Evolutionary conservation across 2,329 filamentous ascomycete genomes (phyloP).

Genomic region (Ophiostoma novo-ulmi): DNA sequence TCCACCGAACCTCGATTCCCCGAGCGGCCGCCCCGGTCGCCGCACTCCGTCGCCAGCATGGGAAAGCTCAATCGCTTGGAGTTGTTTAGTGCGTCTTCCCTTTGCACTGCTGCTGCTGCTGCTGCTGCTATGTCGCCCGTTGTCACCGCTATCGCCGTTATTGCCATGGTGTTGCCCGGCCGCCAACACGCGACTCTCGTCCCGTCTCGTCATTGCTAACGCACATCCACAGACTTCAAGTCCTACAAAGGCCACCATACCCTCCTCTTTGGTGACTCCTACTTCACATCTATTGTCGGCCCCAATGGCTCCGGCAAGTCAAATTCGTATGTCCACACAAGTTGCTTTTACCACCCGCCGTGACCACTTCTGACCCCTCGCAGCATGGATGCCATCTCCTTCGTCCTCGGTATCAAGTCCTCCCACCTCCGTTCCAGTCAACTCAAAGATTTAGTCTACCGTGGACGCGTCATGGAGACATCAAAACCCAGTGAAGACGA

Average conservation of each 20-base stretch:
- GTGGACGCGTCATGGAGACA: conserved; percentile 85
- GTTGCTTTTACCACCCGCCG: background rate
- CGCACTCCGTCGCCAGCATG: conserved; percentile 49
- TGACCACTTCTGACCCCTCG: conserved; percentile 13
- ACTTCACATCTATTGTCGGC: conserved; percentile 98
- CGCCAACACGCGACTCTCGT: background rate
- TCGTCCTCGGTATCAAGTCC: conserved; percentile 96
- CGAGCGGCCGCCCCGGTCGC: conserved; percentile 22
- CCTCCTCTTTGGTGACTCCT: conserved; percentile 92
- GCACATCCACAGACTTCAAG: conserved; percentile 72
- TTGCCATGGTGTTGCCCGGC: background rate
- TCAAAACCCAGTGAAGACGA: conserved; percentile 86
- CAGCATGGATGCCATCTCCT: conserved; percentile 98
- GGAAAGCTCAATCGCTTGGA: conserved; percentile 93
- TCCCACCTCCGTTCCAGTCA: conserved; percentile 94
- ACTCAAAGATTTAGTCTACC: conserved; percentile 91
- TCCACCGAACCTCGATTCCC: background rate
- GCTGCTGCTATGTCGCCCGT: background rate
- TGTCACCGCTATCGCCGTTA: background rate
- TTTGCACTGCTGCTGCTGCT: background rate
- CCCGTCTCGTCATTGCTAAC: conserved; percentile 15
- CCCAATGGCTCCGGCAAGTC: conserved; percentile 99
- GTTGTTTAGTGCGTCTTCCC: conserved; percentile 68
- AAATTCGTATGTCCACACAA: conserved; percentile 62
- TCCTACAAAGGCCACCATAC: conserved; percentile 97